Conservation (phyloP, 306 rosid genomes). For the Quercus variabilis region DNA sequence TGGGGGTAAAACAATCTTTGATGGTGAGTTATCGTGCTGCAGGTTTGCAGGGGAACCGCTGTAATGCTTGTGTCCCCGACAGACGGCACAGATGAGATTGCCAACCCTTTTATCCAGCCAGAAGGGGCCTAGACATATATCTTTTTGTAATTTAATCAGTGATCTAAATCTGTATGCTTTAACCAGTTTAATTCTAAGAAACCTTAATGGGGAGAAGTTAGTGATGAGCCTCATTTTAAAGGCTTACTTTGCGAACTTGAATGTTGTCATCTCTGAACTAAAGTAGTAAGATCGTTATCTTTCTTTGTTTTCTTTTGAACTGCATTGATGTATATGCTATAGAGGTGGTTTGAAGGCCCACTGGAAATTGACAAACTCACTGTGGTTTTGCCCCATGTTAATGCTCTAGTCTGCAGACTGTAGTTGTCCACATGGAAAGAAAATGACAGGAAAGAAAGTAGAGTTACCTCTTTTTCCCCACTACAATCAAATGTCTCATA, state of each 20-base stretch:
- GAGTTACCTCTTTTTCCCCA: too few species aligned
- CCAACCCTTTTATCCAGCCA: constrained; percentile 90
- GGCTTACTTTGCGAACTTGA: neutral
- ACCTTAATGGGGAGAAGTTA: neutral
- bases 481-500: too few species aligned
- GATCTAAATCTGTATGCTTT: constrained; percentile 3
- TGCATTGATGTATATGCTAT: neutral
- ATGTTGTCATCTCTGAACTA: neutral
- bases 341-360: neutral
- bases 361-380: neutral
- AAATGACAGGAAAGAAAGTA: too few species aligned
- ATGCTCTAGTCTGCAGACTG: too few species aligned
- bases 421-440: too few species aligned
- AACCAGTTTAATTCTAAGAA: constrained; percentile 10
- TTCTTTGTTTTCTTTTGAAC: too few species aligned
- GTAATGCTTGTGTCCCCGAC: constrained; percentile 99
- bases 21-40: constrained; percentile 20
- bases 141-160: neutral
- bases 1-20: constrained; percentile 3
- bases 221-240: constrained; percentile 6
- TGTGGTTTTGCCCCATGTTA: neutral
- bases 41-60: constrained; percentile 99
- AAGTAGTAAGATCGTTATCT: neutral
- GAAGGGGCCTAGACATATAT: constrained; percentile 59
- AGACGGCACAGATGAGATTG: constrained; percentile 97